A percentile compares a stretch with the other conserved stretches of the same genome.
Evolutionary conservation across 371 early-diverging fungal species (phyloP).

Genomic region (Rhizopus sp.): DNA sequence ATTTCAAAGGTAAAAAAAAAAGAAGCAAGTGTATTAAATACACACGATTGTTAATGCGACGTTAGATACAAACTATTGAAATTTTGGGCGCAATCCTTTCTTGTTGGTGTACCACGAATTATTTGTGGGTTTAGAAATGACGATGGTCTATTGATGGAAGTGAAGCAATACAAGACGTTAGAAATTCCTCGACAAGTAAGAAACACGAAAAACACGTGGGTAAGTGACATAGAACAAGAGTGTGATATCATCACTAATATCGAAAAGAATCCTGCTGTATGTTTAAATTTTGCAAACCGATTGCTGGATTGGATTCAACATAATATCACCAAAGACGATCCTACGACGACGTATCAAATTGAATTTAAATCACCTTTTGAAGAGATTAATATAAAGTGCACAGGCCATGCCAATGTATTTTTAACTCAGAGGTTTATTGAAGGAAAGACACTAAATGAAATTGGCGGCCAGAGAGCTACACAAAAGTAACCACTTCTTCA

Average conservation of each 20-base stretch:
- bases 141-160: conserved; percentile 54
- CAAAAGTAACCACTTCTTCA: no score
- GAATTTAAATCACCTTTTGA: conserved; percentile 43
- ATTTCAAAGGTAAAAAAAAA: conserved; percentile 63
- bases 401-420: conserved; percentile 28
- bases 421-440: conserved; percentile 43
- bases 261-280: conserved; percentile 46
- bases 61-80: conserved; percentile 79
- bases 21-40: background rate
- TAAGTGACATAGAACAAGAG: conserved; percentile 23
- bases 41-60: background rate
- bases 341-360: conserved; percentile 43
- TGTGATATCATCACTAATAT: background rate
- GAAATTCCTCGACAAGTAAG: conserved; percentile 83
- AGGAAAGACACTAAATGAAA: background rate
- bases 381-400: conserved; percentile 17
- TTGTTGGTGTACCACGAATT: conserved; percentile 83
- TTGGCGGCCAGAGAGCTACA: conserved; percentile 40
- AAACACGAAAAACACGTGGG: conserved; percentile 63
- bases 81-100: conserved; percentile 92
- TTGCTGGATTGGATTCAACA: conserved; percentile 44
- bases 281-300: conserved; percentile 53
- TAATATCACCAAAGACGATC: conserved; percentile 41
- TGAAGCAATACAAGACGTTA: conserved; percentile 70
- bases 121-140: conserved; percentile 88